Conservation (phyloP, 371 early-diverging fungal genomes). For the Blastocladiella emersonii region DNA sequence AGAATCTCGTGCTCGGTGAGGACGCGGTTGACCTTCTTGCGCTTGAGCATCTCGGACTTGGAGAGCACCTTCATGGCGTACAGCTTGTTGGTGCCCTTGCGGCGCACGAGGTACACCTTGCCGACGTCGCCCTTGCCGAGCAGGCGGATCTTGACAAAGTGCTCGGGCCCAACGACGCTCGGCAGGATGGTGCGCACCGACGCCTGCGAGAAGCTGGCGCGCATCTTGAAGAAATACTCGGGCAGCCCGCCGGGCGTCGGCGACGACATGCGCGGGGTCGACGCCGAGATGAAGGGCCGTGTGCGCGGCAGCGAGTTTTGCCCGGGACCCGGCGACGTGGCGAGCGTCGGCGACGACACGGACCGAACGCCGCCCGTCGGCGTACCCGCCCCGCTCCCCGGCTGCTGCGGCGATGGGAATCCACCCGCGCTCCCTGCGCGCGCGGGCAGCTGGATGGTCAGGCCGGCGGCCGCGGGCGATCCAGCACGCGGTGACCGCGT, state of each 20-base stretch:
- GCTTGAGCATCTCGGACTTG: conserved; percentile 87
- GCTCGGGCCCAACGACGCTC: background rate
- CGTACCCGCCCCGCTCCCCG: too few relatives aligned
- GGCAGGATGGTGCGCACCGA: background rate
- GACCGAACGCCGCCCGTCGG: too few relatives aligned
- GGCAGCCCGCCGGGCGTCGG: background rate
- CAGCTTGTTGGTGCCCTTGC: conserved; percentile 65
- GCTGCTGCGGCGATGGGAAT: too few relatives aligned
- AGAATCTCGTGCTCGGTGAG: conserved; percentile 92
- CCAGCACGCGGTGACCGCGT: too few relatives aligned
- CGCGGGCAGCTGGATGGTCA: too few relatives aligned
- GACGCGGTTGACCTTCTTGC: conserved; percentile 90
- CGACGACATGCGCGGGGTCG: background rate
- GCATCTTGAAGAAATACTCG: background rate
- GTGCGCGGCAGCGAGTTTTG: too few relatives aligned
- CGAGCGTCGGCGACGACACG: too few relatives aligned
- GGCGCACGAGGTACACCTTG: conserved; percentile 83
- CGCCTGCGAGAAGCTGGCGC: background rate
- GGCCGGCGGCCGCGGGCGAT: too few relatives aligned
- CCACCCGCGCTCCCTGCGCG: too few relatives aligned
- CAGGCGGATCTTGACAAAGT: conserved; percentile 24
- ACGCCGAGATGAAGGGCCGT: background rate
- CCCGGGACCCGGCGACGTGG: too few relatives aligned
- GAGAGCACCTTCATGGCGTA: conserved; percentile 86
- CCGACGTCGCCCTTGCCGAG: conserved; percentile 95